Evolutionary conservation across 2,329 filamentous ascomycete species (phyloP), one percentile per base, ranked within the genome.

Genomic region (Fusarium circinatum): DNA sequence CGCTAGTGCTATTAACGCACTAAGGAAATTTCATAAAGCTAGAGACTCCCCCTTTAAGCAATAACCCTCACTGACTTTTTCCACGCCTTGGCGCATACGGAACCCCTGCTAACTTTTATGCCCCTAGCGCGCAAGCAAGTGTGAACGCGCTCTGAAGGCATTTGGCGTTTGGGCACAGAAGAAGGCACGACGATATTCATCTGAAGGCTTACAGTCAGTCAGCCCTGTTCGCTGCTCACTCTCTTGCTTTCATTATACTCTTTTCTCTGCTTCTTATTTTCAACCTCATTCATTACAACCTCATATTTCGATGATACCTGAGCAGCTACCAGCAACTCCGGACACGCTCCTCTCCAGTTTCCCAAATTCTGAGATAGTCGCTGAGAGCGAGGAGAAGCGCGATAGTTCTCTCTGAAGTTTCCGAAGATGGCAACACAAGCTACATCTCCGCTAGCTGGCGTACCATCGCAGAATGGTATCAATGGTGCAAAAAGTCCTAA

Each of bases 401-500:
- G 45, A 73, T 45, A 28, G 41, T 28, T 65, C 47, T 71, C 30
- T 60, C 55, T 26, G 42, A 59, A 22, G 26, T 57, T 38, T 66
- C 8, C 41, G 17, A 62, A 32, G 18, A 76, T 76, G 69, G 57
- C 60, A 10, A 48, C 60, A 22, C 71, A 68, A 24, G 49, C 72
- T 36, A 44, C 51, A 26, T 36, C 59, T 28, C 32, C 63, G 32
- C 52, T 48, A 36, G 39, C 49, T 28, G 52, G 41, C 41, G 45
- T 54, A 30, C 64, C 59, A 44, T 24, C 51, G 44, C 61, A 56
- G 22, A 67, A 67, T 51, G 61, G 57, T 13, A 32, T 63, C 47
- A 71, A 66, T 36, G 55, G 66, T 41, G 51, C 59, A 70, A 71
- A 60, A 45, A 61, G 36, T 45, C 22, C 41, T 13, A 60, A 28